Evolutionary conservation across 805 yeast species (phyloP).

Genomic region (fission yeast (Schizosaccharomyces pombe)): DNA sequence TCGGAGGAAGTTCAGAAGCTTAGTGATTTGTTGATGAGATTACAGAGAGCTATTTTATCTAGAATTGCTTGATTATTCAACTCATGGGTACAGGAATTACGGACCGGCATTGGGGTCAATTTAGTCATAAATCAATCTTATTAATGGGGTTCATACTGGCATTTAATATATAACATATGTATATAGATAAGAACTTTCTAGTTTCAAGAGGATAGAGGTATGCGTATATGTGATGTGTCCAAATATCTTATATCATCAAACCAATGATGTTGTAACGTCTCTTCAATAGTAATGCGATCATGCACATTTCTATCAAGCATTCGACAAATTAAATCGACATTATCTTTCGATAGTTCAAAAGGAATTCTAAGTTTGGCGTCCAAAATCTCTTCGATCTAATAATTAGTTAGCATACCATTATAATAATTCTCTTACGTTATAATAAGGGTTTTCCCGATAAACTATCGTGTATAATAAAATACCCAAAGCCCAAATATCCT

Average conservation of each 20-base stretch:
- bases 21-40: not conserved
- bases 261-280: constrained; percentile 55
- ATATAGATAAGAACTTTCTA: not conserved
- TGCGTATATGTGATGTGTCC: not conserved
- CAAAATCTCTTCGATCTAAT: constrained; percentile 50
- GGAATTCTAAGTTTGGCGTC: constrained; percentile 69
- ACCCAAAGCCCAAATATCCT: constrained; percentile 94
- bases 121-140: not conserved
- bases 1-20: not conserved
- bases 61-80: too few species aligned
- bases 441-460: constrained; percentile 86
- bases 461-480: constrained; percentile 69
- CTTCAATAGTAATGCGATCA: constrained; percentile 50
- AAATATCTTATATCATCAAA: constrained; percentile 11
- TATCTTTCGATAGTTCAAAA: constrained; percentile 31
- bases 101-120: not conserved
- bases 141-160: not conserved
- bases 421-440: constrained; percentile 46
- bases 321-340: constrained; percentile 34
- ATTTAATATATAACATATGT: not conserved
- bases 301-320: constrained; percentile 48
- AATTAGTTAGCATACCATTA: not conserved
- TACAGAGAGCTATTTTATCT: not conserved
- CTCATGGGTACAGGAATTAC: too few species aligned
- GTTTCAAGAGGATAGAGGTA: not conserved